Conservation (phyloP, 805 yeast species). For the Candida glaebosa region DNA sequence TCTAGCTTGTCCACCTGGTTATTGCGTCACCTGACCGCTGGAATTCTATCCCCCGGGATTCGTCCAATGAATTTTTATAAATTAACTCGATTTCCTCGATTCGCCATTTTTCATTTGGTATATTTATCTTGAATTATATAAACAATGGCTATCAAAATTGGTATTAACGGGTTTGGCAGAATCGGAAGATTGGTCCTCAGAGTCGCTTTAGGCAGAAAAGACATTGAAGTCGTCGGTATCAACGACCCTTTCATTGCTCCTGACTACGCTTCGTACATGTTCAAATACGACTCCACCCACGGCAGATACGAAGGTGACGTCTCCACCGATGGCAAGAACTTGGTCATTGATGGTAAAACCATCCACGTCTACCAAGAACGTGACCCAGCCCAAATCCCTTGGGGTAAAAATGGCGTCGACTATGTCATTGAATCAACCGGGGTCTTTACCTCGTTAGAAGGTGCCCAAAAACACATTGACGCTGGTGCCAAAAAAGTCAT, state of each 20-base stretch:
- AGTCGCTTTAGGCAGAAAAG: constrained; percentile 70
- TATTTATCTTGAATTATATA: neutral
- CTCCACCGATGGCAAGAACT: constrained; percentile 48
- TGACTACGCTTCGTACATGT: constrained; percentile 92
- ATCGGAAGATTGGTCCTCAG: constrained; percentile 88
- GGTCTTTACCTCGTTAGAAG: constrained; percentile 80
- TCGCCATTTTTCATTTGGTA: neutral
- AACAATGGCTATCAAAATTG: constrained; percentile 64
- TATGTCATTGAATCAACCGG: constrained; percentile 92
- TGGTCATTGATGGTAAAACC: constrained; percentile 66
- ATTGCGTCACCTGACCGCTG: neutral
- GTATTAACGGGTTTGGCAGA: constrained; percentile 95
- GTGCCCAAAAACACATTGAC: constrained; percentile 78
- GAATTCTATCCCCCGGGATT: neutral
- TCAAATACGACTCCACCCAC: constrained; percentile 94
- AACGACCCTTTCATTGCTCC: constrained; percentile 89
- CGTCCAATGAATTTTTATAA: constrained; percentile 2
- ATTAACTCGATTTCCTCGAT: constrained; percentile 5
- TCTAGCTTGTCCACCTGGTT: too few species aligned
- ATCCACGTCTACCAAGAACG: constrained; percentile 72
- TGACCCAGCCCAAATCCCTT: constrained; percentile 84
- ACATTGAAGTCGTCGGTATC: constrained; percentile 80
- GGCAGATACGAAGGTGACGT: constrained; percentile 81
- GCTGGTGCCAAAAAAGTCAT: constrained; percentile 95
- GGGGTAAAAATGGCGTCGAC: constrained; percentile 82